These are phyloP conservation scores for Capsicum baccatum DNA, from an alignment of 257 asterid genomes.

Conservation along the genomic window DNA sequence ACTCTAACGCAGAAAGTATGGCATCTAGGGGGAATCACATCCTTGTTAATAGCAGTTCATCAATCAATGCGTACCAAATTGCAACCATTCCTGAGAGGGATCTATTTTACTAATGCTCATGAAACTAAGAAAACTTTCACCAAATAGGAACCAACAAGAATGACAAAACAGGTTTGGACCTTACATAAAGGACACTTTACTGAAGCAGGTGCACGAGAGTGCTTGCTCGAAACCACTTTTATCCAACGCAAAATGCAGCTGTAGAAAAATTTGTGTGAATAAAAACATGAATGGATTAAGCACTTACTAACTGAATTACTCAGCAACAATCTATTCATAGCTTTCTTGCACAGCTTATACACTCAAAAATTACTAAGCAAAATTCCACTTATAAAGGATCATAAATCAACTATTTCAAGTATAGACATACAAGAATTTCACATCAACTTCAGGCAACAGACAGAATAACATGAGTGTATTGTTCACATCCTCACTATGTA, in stretches of 20 bases:
- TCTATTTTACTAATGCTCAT: not conserved
- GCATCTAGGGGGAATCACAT: constrained; percentile 2
- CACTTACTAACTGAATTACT: constrained; percentile 17
- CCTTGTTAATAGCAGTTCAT: not conserved
- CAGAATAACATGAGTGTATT: no score
- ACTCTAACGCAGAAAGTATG: not conserved
- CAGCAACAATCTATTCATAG: not conserved
- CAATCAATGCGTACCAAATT: not conserved
- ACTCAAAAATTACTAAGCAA: not conserved
- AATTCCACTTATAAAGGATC: no score
- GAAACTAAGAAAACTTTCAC: not conserved
- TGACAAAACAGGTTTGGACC: constrained; percentile 48
- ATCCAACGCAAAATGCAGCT: constrained; percentile 70
- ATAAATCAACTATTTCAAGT: no score
- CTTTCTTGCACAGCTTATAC: not conserved
- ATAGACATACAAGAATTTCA: no score
- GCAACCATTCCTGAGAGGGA: not conserved
- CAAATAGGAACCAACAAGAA: not conserved
- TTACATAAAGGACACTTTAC: constrained; percentile 78
- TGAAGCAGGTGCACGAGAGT: constrained; percentile 47
- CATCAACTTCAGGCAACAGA: no score
- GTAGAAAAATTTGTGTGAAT: constrained; percentile 81
- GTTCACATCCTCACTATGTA: no score
- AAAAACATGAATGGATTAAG: constrained; percentile 29
- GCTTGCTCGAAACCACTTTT: constrained; percentile 54